Evolutionary conservation across 176 grass and related monocot genomes (phyloP).

Genomic region (Zoysia pacifica): DNA sequence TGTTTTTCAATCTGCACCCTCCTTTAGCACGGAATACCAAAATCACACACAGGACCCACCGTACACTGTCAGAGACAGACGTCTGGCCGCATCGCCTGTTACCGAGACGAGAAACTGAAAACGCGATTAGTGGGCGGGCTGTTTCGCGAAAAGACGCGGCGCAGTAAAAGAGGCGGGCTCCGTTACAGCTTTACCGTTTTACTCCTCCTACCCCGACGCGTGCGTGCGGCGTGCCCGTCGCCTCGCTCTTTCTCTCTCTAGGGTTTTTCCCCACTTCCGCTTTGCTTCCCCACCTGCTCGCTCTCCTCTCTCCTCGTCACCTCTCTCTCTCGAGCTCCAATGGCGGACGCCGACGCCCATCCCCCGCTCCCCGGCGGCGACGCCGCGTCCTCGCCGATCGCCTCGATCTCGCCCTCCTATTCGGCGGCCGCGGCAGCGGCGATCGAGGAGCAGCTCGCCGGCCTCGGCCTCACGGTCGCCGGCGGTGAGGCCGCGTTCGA

Average conservation of each 20-base stretch:
- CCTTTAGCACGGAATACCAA: background rate
- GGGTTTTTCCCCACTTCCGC: slow-evolving; percentile 38
- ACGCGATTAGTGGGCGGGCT: background rate
- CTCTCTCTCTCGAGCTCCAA: slow-evolving; percentile 21
- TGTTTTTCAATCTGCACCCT: background rate
- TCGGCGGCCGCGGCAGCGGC: background rate
- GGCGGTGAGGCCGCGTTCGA: slow-evolving; percentile 23
- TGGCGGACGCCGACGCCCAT: slow-evolving; percentile 50
- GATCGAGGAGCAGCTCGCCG: slow-evolving; percentile 36
- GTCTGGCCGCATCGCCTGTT: background rate
- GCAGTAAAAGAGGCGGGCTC: background rate
- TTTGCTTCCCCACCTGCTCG: slow-evolving; percentile 46
- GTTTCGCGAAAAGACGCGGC: background rate
- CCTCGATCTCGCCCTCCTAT: slow-evolving; percentile 23
- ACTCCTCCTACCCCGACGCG: background rate
- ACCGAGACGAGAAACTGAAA: background rate
- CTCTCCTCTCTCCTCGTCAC: slow-evolving; percentile 6
- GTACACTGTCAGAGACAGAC: too few species aligned
- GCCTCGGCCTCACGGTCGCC: slow-evolving; percentile 19
- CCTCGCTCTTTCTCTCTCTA: slow-evolving; percentile 22
- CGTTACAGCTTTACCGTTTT: slow-evolving; percentile 12
- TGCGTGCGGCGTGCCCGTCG: background rate
- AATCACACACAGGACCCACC: background rate
- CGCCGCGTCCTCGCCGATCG: slow-evolving; percentile 15
- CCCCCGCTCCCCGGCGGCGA: slow-evolving; percentile 12